A percentile compares a stretch with the other conserved stretches of the same genome.
These are phyloP conservation scores for Oidiodendron maius DNA, from an alignment of 495 filamentous ascomycete genomes.

Conservation along the genomic window DNA sequence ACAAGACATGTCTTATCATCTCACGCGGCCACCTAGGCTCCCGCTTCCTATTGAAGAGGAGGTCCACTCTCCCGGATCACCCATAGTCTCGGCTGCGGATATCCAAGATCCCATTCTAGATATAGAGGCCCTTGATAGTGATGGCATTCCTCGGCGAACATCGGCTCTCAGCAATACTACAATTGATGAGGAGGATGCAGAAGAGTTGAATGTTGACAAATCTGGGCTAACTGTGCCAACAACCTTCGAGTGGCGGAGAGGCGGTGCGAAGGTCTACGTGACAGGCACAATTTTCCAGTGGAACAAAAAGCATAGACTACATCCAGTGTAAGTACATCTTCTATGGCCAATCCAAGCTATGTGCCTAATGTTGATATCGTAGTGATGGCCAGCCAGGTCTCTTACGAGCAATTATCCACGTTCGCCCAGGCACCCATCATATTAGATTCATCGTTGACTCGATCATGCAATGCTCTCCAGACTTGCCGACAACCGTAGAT, in stretches of 20 bases:
- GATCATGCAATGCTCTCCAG: conserved; percentile 80
- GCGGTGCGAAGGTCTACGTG: conserved; percentile 82
- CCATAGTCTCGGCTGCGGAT: conserved; percentile 66
- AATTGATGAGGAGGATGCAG: conserved; percentile 68
- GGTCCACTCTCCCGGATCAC: conserved; percentile 76
- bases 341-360: too few relatives aligned
- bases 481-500: conserved; percentile 90
- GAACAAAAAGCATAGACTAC: conserved; percentile 84
- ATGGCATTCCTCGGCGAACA: conserved; percentile 45
- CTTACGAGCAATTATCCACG: conserved; percentile 68
- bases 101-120: conserved; percentile 48
- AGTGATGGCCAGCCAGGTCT: conserved; percentile 49
- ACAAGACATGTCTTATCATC: conserved; percentile 52
- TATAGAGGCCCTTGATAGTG: conserved; percentile 34
- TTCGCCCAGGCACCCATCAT: conserved; percentile 92
- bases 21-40: conserved; percentile 75
- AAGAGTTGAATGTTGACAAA: conserved; percentile 66
- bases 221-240: conserved; percentile 68
- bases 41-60: conserved; percentile 91
- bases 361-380: conserved; percentile 16
- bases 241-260: conserved; percentile 71
- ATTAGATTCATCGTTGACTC: conserved; percentile 93
- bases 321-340: conserved; percentile 63
- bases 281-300: conserved; percentile 95
- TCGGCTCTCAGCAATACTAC: conserved; percentile 65